These are phyloP conservation scores for Viridothelium virens DNA, from an alignment of 495 filamentous ascomycete genomes.

Conservation along the genomic window DNA sequence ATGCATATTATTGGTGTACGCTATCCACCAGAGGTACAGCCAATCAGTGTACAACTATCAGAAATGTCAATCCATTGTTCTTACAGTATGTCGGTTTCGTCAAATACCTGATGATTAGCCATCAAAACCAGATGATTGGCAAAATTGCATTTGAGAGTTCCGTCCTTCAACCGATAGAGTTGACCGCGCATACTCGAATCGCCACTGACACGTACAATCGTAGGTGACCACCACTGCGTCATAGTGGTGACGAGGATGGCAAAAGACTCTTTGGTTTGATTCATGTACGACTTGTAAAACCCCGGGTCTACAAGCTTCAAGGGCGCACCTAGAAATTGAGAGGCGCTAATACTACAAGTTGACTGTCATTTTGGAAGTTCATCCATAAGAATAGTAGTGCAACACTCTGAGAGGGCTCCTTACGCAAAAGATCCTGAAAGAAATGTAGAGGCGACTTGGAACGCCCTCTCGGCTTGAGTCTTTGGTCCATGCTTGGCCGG, in stretches of 20 bases:
- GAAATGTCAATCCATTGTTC: background rate
- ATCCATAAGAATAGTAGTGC: background rate
- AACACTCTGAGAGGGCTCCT: background rate
- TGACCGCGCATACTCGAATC: constrained; percentile 37
- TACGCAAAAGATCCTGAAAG: constrained; percentile 35
- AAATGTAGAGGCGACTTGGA: constrained; percentile 37
- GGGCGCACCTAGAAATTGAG: constrained; percentile 37
- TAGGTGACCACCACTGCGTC: constrained; percentile 39
- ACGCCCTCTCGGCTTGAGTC: constrained; percentile 36
- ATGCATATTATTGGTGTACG: constrained; percentile 40
- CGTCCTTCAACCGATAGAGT: constrained; percentile 34
- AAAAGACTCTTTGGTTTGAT: constrained; percentile 40
- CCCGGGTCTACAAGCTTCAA: constrained; percentile 36
- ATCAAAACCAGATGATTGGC: constrained; percentile 36
- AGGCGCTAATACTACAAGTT: constrained; percentile 32
- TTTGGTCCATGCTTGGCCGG: constrained; percentile 33
- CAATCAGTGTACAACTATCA: constrained; percentile 37
- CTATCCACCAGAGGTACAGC: constrained; percentile 41
- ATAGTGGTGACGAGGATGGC: constrained; percentile 38
- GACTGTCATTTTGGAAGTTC: background rate
- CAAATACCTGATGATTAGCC: constrained; percentile 36
- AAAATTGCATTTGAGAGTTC: constrained; percentile 37
- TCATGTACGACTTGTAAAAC: constrained; percentile 40
- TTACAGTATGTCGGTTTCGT: background rate
- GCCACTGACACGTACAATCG: constrained; percentile 35